Conservation (phyloP, 192 early-diverging fungal species). For the Chytriomyces hyalinus region DNA sequence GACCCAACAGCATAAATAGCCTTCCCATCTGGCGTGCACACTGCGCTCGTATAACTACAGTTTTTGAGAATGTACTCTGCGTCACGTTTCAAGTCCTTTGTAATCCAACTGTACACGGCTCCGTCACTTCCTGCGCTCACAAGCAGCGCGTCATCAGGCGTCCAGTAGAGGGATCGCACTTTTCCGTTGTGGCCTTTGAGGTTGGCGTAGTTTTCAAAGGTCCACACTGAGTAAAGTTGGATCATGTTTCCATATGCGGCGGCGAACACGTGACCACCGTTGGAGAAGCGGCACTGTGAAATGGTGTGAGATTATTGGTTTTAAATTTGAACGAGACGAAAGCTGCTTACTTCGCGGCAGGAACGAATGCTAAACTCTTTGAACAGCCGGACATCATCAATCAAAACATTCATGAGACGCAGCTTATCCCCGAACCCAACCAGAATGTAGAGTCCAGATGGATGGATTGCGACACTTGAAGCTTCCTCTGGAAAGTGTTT, state of each 20-base stretch:
- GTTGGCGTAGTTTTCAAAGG: slow-evolving; percentile 57
- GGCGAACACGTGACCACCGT: slow-evolving; percentile 64
- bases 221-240: slow-evolving; percentile 60
- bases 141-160: slow-evolving; percentile 56
- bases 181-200: slow-evolving; percentile 67
- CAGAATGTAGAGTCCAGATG: slow-evolving; percentile 59
- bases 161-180: slow-evolving; percentile 56
- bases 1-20: slow-evolving; percentile 58
- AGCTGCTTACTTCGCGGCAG: slow-evolving; percentile 54
- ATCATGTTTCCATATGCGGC: slow-evolving; percentile 61
- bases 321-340: background rate
- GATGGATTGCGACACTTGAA: slow-evolving; percentile 57
- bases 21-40: slow-evolving; percentile 49
- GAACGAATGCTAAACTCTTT: slow-evolving; percentile 59
- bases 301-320: background rate
- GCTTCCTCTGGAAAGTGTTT: slow-evolving; percentile 63
- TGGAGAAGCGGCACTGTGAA: slow-evolving; percentile 56
- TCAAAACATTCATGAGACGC: slow-evolving; percentile 59
- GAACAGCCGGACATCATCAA: slow-evolving; percentile 60
- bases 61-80: slow-evolving; percentile 63
- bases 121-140: slow-evolving; percentile 64
- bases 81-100: slow-evolving; percentile 54
- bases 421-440: slow-evolving; percentile 66
- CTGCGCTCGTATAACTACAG: slow-evolving; percentile 52
- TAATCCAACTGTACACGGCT: slow-evolving; percentile 61